Conservation (phyloP, 2,329 filamentous ascomycete genomes). For the Verticillium zaregamsianum region DNA sequence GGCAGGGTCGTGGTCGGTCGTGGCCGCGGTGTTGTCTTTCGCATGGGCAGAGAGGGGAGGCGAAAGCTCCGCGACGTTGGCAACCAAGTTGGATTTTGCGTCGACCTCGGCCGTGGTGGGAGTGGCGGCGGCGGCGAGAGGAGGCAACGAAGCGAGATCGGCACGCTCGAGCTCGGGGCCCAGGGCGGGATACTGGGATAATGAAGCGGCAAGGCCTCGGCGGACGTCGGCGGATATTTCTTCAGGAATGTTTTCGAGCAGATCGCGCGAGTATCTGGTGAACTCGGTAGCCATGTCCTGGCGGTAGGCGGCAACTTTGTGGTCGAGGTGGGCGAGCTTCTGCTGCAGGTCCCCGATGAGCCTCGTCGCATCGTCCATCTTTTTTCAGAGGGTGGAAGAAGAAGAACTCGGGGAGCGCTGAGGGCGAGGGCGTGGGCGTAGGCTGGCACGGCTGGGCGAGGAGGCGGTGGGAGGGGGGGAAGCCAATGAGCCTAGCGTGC, state of each 20-base stretch:
- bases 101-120: slow-evolving; percentile 7
- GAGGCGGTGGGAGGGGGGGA: background rate
- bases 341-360: slow-evolving; percentile 48
- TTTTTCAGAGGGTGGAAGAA: background rate
- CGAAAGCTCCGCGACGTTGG: background rate
- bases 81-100: slow-evolving; percentile 6
- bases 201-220: slow-evolving; percentile 39
- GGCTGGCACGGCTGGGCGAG: background rate
- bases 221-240: slow-evolving; percentile 42
- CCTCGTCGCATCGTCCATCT: slow-evolving; percentile 43
- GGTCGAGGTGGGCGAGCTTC: slow-evolving; percentile 53
- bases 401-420: background rate
- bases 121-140: slow-evolving; percentile 19
- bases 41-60: background rate
- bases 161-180: slow-evolving; percentile 22
- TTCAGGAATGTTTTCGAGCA: slow-evolving; percentile 43
- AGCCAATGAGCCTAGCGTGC: slow-evolving; percentile 2
- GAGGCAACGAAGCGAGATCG: slow-evolving; percentile 28
- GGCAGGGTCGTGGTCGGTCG: slow-evolving; percentile 7
- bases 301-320: slow-evolving; percentile 52
- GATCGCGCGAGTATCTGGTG: slow-evolving; percentile 45
- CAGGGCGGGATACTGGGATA: slow-evolving; percentile 42
- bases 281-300: slow-evolving; percentile 55
- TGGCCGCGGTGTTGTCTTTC: background rate
- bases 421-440: background rate